Evolutionary conservation across 306 rosid species (phyloP).

Genomic region (Dalbergia cultrata): DNA sequence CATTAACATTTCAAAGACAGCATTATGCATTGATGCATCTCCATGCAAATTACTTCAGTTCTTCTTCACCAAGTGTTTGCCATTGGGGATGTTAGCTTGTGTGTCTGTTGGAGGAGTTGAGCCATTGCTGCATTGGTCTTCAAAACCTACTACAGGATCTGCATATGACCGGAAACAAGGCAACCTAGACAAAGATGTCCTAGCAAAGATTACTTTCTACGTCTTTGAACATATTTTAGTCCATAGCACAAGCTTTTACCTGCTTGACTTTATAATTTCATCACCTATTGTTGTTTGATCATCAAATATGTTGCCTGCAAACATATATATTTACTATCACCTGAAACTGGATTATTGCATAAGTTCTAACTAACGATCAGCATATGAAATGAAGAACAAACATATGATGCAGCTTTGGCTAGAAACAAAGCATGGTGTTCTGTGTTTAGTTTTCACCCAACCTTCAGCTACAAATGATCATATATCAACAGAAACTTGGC

Average conservation of each 20-base stretch:
- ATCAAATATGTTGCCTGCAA: conserved; percentile 55
- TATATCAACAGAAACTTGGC: conserved; percentile 1
- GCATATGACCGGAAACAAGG: conserved; percentile 51
- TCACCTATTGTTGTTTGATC: conserved; percentile 47
- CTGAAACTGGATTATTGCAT: conserved; percentile 16
- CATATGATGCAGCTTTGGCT: background rate
- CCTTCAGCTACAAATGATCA: conserved; percentile 24
- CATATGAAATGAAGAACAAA: conserved; percentile 4
- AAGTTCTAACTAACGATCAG: background rate
- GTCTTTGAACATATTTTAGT: background rate
- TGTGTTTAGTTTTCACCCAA: background rate
- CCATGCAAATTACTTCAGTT: conserved; percentile 29
- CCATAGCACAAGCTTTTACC: conserved; percentile 44
- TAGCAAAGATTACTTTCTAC: conserved; percentile 26
- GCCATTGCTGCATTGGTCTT: conserved; percentile 54
- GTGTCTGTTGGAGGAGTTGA: conserved; percentile 50
- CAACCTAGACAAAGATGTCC: conserved; percentile 45
- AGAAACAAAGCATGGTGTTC: conserved; percentile 20
- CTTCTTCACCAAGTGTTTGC: conserved; percentile 47
- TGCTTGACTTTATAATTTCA: conserved; percentile 56
- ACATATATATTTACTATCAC: conserved; percentile 39
- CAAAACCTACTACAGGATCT: conserved; percentile 51
- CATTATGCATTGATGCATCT: conserved; percentile 36
- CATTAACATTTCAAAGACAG: conserved; percentile 5
- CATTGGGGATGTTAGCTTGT: conserved; percentile 48